Conservation (phyloP, 108 stramenopile species). For the Pseudonitzschia multiseries region DNA sequence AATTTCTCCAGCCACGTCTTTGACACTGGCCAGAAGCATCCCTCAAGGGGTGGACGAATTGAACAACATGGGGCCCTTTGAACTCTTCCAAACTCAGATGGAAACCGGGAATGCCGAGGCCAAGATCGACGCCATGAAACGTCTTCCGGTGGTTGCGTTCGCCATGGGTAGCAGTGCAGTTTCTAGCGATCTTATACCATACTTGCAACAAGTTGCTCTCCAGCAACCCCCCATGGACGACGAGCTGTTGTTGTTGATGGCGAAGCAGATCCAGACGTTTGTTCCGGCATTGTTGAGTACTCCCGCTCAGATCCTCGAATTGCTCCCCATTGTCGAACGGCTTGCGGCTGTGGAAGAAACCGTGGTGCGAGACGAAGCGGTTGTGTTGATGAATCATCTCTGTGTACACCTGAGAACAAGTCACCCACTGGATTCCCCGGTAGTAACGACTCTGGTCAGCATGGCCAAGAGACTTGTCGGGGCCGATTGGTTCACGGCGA, state of each 20-base stretch:
- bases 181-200: constrained; percentile 59
- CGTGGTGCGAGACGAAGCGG: constrained; percentile 90
- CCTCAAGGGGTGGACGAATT: constrained; percentile 52
- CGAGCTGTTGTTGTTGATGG: constrained; percentile 75
- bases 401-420: constrained; percentile 9
- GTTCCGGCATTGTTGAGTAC: constrained; percentile 67
- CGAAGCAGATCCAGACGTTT: constrained; percentile 65
- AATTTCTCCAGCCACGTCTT: constrained; percentile 54
- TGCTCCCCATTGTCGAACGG: constrained; percentile 90
- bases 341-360: constrained; percentile 94
- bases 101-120: constrained; percentile 66
- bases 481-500: constrained; percentile 98
- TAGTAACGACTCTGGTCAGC: constrained; percentile 41
- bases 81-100: constrained; percentile 75
- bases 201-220: constrained; percentile 50
- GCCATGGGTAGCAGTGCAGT: constrained; percentile 71
- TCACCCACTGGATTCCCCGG: constrained; percentile 18
- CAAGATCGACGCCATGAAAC: constrained; percentile 86
- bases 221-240: constrained; percentile 56
- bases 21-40: constrained; percentile 76
- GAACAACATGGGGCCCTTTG: constrained; percentile 59
- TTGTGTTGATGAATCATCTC: constrained; percentile 68
- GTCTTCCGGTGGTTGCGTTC: constrained; percentile 73
- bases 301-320: constrained; percentile 37
- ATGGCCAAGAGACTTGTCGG: constrained; percentile 78